These are phyloP conservation scores for Haematococcus sp. DNA, from an alignment of 139 green algal genomes.

Conservation along the genomic window DNA sequence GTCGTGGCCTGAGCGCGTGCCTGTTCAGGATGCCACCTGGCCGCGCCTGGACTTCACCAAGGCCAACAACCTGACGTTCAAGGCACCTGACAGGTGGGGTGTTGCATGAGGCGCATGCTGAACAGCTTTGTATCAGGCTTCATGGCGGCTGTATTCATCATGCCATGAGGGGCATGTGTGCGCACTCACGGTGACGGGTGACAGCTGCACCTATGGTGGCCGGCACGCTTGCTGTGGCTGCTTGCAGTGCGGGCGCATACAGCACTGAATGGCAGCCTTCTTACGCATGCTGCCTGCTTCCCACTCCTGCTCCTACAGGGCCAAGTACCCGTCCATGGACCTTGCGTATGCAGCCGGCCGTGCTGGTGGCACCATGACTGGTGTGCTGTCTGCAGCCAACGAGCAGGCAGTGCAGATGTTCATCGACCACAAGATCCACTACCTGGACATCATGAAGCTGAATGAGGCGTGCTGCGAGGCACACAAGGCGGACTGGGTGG, in stretches of 20 bases:
- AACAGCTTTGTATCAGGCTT: too few relatives aligned
- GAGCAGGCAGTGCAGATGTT: slow-evolving; percentile 93
- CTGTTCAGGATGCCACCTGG: slow-evolving; percentile 81
- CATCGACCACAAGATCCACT: slow-evolving; percentile 88
- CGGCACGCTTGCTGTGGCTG: too few relatives aligned
- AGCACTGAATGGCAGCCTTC: too few relatives aligned
- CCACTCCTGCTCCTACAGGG: slow-evolving; percentile 39
- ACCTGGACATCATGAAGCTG: slow-evolving; percentile 92
- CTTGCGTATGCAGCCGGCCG: slow-evolving; percentile 93
- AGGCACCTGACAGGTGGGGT: slow-evolving; percentile 29
- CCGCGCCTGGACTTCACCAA: slow-evolving; percentile 92
- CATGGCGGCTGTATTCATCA: too few relatives aligned
- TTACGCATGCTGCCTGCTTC: too few relatives aligned
- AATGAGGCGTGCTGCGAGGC: slow-evolving; percentile 92
- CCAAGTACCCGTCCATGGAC: slow-evolving; percentile 97
- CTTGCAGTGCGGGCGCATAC: too few relatives aligned
- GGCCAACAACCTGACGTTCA: slow-evolving; percentile 95
- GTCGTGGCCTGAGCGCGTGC: slow-evolving; percentile 90
- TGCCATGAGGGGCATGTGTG: too few relatives aligned
- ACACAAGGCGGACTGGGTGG: slow-evolving; percentile 79
- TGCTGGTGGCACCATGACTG: slow-evolving; percentile 97
- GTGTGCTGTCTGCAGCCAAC: slow-evolving; percentile 95
- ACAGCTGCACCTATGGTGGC: too few relatives aligned
- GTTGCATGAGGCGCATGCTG: too few relatives aligned
- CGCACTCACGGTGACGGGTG: too few relatives aligned